Evolutionary conservation across 1,139 yeast genomes (phyloP).

Genomic region (Suhomyces coccinellae): DNA sequence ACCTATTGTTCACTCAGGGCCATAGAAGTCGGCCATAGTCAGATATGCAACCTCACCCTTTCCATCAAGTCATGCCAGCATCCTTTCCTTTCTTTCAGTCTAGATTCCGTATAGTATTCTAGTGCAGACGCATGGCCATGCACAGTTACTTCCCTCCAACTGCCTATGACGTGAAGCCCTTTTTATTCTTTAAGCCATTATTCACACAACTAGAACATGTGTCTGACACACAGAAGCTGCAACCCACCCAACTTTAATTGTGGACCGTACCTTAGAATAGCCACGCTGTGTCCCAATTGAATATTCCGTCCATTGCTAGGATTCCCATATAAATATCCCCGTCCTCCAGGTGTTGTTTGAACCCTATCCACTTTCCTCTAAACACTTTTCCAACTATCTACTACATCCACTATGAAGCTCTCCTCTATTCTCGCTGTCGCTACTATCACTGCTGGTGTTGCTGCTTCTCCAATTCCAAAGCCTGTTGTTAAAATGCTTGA

Average conservation of each 20-base stretch:
- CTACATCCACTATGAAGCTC: constrained; percentile 5
- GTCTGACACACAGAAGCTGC: not conserved
- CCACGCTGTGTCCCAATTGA: not conserved
- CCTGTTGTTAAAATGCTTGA: not conserved
- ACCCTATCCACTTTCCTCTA: not conserved
- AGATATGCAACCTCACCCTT: no score
- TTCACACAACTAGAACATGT: not conserved
- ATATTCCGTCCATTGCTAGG: no score
- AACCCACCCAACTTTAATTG: not conserved
- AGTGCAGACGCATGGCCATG: not conserved
- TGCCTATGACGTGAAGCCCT: not conserved
- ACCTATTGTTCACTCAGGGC: not conserved
- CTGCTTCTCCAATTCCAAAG: constrained; percentile 10
- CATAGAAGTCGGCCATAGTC: no score
- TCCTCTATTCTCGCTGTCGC: constrained; percentile 2
- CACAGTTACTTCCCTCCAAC: not conserved
- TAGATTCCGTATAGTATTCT: not conserved
- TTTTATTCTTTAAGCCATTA: not conserved
- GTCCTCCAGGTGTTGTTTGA: not conserved
- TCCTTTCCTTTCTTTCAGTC: no score
- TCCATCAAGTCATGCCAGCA: no score
- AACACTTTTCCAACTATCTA: not conserved
- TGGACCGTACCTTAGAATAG: not conserved
- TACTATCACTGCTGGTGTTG: constrained; percentile 3
- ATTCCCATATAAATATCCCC: no score